A percentile compares a stretch with the other conserved stretches of the same genome.
These are phyloP conservation scores for Microcyclospora tardicrescens DNA, from an alignment of 2,329 filamentous ascomycete genomes.

Conservation along the genomic window DNA sequence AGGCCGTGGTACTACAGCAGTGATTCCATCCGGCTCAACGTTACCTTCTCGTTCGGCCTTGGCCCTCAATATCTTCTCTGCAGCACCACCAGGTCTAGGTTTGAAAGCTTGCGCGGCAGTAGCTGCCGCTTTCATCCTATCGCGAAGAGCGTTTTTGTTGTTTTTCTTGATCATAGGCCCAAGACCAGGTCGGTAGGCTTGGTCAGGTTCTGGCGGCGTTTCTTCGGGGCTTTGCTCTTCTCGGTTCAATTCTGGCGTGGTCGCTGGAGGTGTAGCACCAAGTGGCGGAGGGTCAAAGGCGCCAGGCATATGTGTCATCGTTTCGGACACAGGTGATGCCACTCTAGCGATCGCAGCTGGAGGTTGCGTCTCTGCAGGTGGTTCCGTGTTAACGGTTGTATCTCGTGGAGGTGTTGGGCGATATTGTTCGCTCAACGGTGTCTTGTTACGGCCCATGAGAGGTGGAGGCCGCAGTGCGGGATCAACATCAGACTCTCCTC, in stretches of 20 bases:
- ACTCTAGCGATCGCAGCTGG: no score
- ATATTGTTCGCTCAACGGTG: not conserved
- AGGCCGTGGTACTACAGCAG: conserved; percentile 73
- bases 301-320: conserved; percentile 2
- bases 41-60: conserved; percentile 45
- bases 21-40: conserved; percentile 66
- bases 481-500: not conserved
- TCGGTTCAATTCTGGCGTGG: conserved; percentile 3
- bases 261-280: conserved; percentile 5
- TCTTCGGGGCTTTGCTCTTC: conserved; percentile 11
- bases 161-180: conserved; percentile 87
- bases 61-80: conserved; percentile 50
- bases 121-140: conserved; percentile 69
- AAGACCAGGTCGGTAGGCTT: conserved; percentile 56
- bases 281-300: conserved; percentile 3
- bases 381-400: not conserved
- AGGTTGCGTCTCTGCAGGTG: no score
- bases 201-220: conserved; percentile 27
- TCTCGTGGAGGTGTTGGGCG: not conserved
- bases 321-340: no score
- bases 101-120: conserved; percentile 64
- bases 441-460: not conserved
- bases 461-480: conserved; percentile 1
- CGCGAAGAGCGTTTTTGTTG: conserved; percentile 60
- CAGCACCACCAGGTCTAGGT: conserved; percentile 75